These are phyloP conservation scores for Neoscytalidium dimidiatum DNA, from an alignment of 2,329 filamentous ascomycete species.

Conservation along the genomic window DNA sequence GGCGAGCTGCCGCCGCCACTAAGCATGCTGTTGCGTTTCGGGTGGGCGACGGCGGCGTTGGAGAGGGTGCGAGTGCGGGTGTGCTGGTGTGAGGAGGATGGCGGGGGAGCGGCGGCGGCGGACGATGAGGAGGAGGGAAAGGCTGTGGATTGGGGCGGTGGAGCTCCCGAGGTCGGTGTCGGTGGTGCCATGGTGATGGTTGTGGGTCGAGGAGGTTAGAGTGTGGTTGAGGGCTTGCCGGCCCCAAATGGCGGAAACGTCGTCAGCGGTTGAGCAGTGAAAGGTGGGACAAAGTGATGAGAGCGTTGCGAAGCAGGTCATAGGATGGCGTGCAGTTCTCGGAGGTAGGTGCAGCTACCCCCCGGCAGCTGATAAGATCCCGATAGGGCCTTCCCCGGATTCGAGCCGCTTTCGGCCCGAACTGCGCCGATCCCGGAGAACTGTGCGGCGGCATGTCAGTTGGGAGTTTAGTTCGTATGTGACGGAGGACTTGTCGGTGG, in stretches of 20 bases:
- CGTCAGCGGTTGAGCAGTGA: not conserved
- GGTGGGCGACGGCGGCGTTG: not conserved
- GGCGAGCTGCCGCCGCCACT: not conserved
- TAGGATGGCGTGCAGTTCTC: not conserved
- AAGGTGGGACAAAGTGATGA: not conserved
- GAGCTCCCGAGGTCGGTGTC: not conserved
- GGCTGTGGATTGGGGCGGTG: not conserved
- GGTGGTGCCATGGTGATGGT: not conserved
- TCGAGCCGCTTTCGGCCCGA: not conserved
- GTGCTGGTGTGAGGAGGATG: not conserved
- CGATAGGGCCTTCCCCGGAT: constrained; percentile 4
- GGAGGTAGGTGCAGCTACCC: constrained; percentile 1
- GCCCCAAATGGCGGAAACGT: not conserved
- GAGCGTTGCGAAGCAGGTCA: not conserved
- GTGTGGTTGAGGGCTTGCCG: too few relatives aligned
- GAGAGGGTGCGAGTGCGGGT: constrained; percentile 8
- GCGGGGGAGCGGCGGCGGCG: not conserved
- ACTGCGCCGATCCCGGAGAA: not conserved
- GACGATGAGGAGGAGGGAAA: not conserved
- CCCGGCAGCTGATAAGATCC: not conserved
- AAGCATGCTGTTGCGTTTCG: constrained; percentile 5
- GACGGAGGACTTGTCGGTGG: not conserved
- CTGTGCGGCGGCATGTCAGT: not conserved
- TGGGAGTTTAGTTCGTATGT: too few relatives aligned
- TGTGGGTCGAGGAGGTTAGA: not conserved